Conservation (phyloP, 2,329 filamentous ascomycete genomes). For the Exophiala dermatitidis region DNA sequence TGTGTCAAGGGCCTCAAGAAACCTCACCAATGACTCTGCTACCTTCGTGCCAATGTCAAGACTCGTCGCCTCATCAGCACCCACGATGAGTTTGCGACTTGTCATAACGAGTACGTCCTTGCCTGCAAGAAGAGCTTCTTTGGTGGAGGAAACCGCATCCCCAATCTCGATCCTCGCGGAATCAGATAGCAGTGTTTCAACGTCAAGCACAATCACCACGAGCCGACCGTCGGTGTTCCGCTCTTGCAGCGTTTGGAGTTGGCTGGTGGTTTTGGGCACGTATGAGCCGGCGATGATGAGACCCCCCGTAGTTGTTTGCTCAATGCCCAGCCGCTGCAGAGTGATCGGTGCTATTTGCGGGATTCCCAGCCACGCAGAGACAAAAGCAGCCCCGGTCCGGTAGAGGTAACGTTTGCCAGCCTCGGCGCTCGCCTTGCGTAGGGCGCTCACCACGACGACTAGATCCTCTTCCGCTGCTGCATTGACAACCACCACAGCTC, state of each 20-base stretch:
- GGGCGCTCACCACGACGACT: slow-evolving; percentile 44
- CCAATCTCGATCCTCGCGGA: slow-evolving; percentile 27
- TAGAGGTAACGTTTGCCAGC: slow-evolving; percentile 41
- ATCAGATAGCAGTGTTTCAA: slow-evolving; percentile 40
- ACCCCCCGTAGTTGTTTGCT: slow-evolving; percentile 37
- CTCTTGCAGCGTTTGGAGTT: slow-evolving; percentile 41
- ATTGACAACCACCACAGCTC: slow-evolving; percentile 46
- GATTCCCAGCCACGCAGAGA: slow-evolving; percentile 48
- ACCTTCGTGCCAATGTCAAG: slow-evolving; percentile 50
- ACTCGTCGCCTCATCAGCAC: slow-evolving; percentile 44
- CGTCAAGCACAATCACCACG: slow-evolving; percentile 43
- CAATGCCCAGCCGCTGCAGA: slow-evolving; percentile 36
- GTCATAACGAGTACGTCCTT: slow-evolving; percentile 55
- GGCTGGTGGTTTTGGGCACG: slow-evolving; percentile 53
- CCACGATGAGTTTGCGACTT: slow-evolving; percentile 47
- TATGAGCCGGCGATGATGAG: slow-evolving; percentile 53
- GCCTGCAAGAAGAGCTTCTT: slow-evolving; percentile 36
- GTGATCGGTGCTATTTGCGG: slow-evolving; percentile 46
- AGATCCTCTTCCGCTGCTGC: slow-evolving; percentile 50
- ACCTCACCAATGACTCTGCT: slow-evolving; percentile 45
- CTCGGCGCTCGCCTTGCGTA: not conserved
- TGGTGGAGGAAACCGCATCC: slow-evolving; percentile 33
- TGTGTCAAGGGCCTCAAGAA: slow-evolving; percentile 42
- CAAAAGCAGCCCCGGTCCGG: slow-evolving; percentile 43
- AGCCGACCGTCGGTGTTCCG: slow-evolving; percentile 35